Evolutionary conservation across 73 alveolate species (phyloP).

Genomic region (Paraurostyla sp.): DNA sequence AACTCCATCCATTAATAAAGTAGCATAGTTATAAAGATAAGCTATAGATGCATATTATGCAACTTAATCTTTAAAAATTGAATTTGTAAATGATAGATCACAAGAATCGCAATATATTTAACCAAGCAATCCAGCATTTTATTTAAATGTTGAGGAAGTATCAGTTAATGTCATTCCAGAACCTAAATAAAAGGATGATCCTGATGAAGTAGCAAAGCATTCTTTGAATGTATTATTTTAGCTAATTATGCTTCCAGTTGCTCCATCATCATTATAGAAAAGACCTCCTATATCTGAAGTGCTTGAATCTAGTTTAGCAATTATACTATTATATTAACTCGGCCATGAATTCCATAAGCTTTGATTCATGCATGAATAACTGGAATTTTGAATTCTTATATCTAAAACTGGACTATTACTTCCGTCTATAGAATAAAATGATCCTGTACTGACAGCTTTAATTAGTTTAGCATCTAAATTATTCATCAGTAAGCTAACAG

Average conservation of each 20-base stretch:
- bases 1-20: not conserved
- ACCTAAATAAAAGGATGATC: constrained; percentile 5
- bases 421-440: not conserved
- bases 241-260: not conserved
- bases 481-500: not conserved
- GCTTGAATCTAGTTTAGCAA: not conserved
- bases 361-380: not conserved
- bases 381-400: not conserved
- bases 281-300: not conserved
- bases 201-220: constrained; percentile 21
- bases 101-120: not conserved
- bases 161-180: not conserved
- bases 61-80: not conserved
- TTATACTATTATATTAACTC: not conserved
- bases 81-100: not conserved
- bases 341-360: constrained; percentile 21
- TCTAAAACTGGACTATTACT: not conserved
- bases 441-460: not conserved
- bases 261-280: not conserved
- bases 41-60: not conserved
- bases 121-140: constrained; percentile 12
- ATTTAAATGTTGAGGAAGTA: not conserved
- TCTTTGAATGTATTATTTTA: not conserved
- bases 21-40: not conserved
- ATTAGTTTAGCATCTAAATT: not conserved